Evolutionary conservation across 345 rosid species (phyloP), one percentile per base, ranked within the genome.

Genomic region (Crucihimalaya himalaica): DNA sequence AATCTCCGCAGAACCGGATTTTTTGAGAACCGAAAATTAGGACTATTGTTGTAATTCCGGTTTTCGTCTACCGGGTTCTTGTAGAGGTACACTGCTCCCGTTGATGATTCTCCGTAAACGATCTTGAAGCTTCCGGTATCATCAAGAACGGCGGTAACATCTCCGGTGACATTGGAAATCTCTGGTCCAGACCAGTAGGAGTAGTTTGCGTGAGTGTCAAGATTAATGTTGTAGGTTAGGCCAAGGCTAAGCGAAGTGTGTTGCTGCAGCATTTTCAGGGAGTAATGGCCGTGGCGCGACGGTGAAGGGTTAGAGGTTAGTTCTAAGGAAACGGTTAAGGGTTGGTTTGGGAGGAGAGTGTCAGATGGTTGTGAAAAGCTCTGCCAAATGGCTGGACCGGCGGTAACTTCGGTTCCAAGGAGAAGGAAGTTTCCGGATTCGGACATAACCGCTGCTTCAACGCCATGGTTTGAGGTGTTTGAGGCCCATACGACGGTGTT

Each of bases 121-220:
- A 91, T 85, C 12, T 94, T 96, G 45, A 91, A 89, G 82, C 95
- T 91, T 55, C 98, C 98, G 2, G 89, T 90, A 64, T 82, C 88
- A 54, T 87, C 91, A 42, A 93, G 47, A 1, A 88, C 83, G 0
- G 93, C 98, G 16, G 88, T 80, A 23, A 93, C 95, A 45, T 86
- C 88, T 13, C 95, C 97, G 0, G 97, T 89, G 34, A 86, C 91
- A 59, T 94, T 91, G 0, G 98, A 94, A 46, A 94, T 88, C 23
- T 91, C 96, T 0, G 98, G 98, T 29, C 86, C 89, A 8, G 81
- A 73, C 97, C 98, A 91, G 72, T 94, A 94, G n/a, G 97, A 86
- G 73, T 84, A 87, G 74, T 93, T 93, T 51, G 81, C 79, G 51
- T 80, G 78, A 47, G 80, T 65, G 64, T 72, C 76, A 68, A 75